Base-by-base conservation (phyloP, 2,329 filamentous ascomycete species). In the Purpureocillium takamizusanense region DNA sequence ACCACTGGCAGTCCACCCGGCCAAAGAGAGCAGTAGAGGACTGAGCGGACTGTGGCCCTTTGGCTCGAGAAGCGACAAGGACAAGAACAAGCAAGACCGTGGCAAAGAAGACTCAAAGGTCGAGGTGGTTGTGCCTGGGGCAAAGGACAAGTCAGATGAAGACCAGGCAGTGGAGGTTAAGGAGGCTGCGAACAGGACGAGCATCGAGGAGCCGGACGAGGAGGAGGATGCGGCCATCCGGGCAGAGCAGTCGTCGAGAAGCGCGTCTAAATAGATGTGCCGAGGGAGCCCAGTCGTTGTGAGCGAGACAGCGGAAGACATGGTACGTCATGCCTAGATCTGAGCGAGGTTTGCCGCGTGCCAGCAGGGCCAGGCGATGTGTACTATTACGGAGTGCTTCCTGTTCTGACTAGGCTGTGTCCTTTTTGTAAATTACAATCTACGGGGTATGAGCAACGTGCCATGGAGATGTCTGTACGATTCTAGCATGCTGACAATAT, bases 1-100 rank as follows among this genome's bases (percentile, higher is more conserved):
- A 46, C 75, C 75, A 3, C 60, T 76, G 3, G 66, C 71, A 0
- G 63, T 77, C 7, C 71, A 78, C 38, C 72, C 72, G 1, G 60
- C 65, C 9, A 61, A 58, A 35, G 63, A 61, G 32, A 60, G 52
- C 4, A 54, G 56, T n/a, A 48, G 61, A 13, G 56, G 57, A 0
- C 68, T 78, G 30, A 69, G 70, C 35, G 72, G 73, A 16, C 59
- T 78, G 5, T 78, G 74, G 74, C 74, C 74, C 0, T 78, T 78
- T 48, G 66, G 69, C n/a, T 63, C 42, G 54, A 62, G 46, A 45
- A 54, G 55, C 35, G 51, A 55, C 31, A 55, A 53, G 43, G 50
- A 53, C 4, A 51, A 55, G 40, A 45, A 44, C 5, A 50, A 49
- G 15, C 46, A 51, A 7, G 50, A 54, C 3, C 55, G 56, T 4